These are phyloP conservation scores for Eucalyptus coolabah DNA, from an alignment of 345 rosid genomes.

Conservation along the genomic window DNA sequence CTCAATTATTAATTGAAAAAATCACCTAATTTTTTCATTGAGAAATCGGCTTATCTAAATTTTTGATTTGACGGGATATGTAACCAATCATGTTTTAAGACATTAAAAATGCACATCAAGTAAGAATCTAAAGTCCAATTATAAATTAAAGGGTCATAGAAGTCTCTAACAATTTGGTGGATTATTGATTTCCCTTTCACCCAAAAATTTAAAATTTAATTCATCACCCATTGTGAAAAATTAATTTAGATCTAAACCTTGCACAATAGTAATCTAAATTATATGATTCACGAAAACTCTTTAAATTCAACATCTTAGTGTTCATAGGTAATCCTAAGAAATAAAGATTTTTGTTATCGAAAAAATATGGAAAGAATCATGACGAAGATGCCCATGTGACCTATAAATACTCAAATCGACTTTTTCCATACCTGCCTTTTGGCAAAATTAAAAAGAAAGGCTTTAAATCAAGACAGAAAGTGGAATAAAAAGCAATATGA, in stretches of 20 bases:
- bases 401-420: too few relatives aligned
- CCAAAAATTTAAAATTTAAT: too few relatives aligned
- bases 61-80: fast-evolving
- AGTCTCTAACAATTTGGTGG: fast-evolving
- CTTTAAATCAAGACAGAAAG: fast-evolving
- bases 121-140: too few relatives aligned
- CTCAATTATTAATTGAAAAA: too few relatives aligned
- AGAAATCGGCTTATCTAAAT: too few relatives aligned
- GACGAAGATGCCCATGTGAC: too few relatives aligned
- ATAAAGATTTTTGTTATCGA: too few relatives aligned
- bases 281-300: neutral
- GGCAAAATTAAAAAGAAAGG: neutral
- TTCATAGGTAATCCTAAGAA: fast-evolving
- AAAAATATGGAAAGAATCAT: too few relatives aligned
- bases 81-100: too few relatives aligned
- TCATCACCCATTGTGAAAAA: neutral
- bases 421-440: too few relatives aligned
- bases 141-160: too few relatives aligned
- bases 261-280: fast-evolving
- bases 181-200: neutral
- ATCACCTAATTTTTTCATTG: too few relatives aligned
- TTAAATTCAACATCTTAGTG: fast-evolving
- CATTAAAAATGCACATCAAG: fast-evolving
- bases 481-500: neutral
- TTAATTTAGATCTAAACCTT: neutral